These are phyloP conservation scores for Sistotremastrum niveocremeum DNA, from an alignment of 768 basidiomycete species.

Conservation along the genomic window DNA sequence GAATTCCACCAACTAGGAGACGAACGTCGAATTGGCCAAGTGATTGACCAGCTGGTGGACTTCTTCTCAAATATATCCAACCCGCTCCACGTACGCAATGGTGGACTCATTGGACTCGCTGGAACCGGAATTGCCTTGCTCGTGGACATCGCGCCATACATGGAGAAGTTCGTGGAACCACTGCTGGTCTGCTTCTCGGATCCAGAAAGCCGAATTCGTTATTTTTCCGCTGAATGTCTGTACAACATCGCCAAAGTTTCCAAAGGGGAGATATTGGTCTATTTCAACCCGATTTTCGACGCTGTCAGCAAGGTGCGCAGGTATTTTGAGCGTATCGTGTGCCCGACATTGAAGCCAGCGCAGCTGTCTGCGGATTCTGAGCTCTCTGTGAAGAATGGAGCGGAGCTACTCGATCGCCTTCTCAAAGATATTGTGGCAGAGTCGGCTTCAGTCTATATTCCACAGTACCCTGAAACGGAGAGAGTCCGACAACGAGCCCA, in stretches of 20 bases:
- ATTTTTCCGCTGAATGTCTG: constrained; percentile 95
- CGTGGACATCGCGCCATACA: constrained; percentile 84
- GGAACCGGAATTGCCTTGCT: constrained; percentile 95
- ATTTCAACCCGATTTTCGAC: constrained; percentile 98
- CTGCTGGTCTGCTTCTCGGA: constrained; percentile 88
- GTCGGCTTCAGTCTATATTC: constrained; percentile 88
- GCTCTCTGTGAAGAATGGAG: constrained; percentile 93
- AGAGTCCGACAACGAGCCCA: constrained; percentile 31
- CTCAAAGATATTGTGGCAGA: constrained; percentile 97
- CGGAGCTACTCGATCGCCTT: constrained; percentile 91
- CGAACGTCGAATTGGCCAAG: constrained; percentile 64
- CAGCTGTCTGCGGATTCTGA: constrained; percentile 96
- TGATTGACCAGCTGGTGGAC: constrained; percentile 88
- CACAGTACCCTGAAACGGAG: constrained; percentile 73
- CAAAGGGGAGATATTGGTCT: constrained; percentile 90
- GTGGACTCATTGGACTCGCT: constrained; percentile 90
- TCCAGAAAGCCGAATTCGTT: constrained; percentile 86
- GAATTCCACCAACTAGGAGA: constrained; percentile 78
- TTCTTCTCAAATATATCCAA: constrained; percentile 81
- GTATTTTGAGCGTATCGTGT: constrained; percentile 3
- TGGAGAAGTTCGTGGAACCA: constrained; percentile 84
- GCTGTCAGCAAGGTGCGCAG: constrained; percentile 79
- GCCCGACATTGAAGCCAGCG: constrained; percentile 4
- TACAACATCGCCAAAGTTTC: constrained; percentile 98
- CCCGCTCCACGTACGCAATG: constrained; percentile 81